Evolutionary conservation across 179 eudicot genomes (phyloP).

Genomic region (Silene vulgaris): DNA sequence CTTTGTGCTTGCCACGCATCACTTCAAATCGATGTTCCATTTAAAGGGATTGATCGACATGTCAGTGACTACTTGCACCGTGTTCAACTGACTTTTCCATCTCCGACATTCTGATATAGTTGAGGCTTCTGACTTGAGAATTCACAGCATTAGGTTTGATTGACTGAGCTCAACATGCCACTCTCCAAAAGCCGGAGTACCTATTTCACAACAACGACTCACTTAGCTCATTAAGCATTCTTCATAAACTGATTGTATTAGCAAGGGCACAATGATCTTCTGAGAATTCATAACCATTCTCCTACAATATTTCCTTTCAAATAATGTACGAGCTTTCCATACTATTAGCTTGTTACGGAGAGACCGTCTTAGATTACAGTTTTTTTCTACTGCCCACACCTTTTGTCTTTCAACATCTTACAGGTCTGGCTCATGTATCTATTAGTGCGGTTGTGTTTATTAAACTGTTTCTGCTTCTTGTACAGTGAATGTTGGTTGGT

Average conservation of each 20-base stretch:
- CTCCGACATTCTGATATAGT: background rate
- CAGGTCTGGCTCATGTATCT: background rate
- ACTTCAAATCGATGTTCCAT: background rate
- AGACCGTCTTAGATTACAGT: background rate
- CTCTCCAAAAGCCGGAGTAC: conserved; percentile 67
- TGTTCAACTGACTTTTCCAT: background rate
- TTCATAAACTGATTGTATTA: background rate
- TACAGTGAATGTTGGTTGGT: background rate
- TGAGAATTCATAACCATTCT: background rate
- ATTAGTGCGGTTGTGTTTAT: background rate
- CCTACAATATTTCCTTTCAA: background rate
- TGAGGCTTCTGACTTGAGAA: conserved; percentile 2
- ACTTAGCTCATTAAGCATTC: background rate
- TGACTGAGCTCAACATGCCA: conserved; percentile 26
- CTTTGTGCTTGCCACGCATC: background rate
- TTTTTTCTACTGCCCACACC: background rate
- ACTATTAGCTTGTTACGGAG: background rate
- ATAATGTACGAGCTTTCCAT: background rate
- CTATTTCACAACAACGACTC: conserved; percentile 26
- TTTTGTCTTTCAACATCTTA: background rate
- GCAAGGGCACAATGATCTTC: background rate
- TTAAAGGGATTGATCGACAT: background rate
- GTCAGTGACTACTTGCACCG: background rate
- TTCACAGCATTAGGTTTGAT: background rate
- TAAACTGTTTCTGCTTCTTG: background rate